Percentiles rank a stretch among this genome's conserved stretches.
Evolutionary conservation across 2,329 filamentous ascomycete species (phyloP).

Genomic region (Alternaria tenuissima): DNA sequence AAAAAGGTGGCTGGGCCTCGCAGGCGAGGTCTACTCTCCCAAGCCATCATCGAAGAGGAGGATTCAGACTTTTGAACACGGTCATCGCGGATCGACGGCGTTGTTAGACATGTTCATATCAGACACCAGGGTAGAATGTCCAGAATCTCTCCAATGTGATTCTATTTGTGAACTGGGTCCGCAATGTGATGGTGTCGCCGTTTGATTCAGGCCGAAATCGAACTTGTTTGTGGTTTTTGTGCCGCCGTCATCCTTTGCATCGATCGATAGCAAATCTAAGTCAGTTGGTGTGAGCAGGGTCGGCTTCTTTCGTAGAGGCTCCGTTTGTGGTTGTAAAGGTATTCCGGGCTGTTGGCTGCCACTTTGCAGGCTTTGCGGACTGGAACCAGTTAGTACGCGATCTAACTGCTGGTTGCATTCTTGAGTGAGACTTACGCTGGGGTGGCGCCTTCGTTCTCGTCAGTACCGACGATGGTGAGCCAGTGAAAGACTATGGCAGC

Average conservation of each 20-base stretch:
- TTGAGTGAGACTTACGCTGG: constrained; percentile 17
- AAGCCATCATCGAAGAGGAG: constrained; percentile 77
- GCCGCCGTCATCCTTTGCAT: background rate
- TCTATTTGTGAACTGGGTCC: background rate
- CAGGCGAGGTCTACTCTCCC: constrained; percentile 63
- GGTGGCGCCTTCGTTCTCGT: constrained; percentile 24
- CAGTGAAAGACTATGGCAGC: constrained; percentile 45
- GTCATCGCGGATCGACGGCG: background rate
- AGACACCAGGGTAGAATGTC: constrained; percentile 9
- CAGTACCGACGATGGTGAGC: constrained; percentile 42
- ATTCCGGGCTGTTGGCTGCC: no score
- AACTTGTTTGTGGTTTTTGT: no score
- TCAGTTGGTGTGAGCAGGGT: background rate
- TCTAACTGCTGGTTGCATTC: no score
- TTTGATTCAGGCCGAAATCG: no score
- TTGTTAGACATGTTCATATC: background rate
- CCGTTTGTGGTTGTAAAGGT: no score
- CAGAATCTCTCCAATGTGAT: constrained; percentile 8
- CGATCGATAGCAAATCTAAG: background rate
- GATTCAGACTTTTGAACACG: constrained; percentile 59
- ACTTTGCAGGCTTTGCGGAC: no score
- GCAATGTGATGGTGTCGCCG: no score
- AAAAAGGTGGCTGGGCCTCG: constrained; percentile 41
- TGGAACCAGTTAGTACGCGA: no score
- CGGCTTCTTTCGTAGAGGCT: background rate